phyloP scores from a whole-genome alignment of 2,329 filamentous ascomycete genomes.

The Claviceps purpurea region DNA sequence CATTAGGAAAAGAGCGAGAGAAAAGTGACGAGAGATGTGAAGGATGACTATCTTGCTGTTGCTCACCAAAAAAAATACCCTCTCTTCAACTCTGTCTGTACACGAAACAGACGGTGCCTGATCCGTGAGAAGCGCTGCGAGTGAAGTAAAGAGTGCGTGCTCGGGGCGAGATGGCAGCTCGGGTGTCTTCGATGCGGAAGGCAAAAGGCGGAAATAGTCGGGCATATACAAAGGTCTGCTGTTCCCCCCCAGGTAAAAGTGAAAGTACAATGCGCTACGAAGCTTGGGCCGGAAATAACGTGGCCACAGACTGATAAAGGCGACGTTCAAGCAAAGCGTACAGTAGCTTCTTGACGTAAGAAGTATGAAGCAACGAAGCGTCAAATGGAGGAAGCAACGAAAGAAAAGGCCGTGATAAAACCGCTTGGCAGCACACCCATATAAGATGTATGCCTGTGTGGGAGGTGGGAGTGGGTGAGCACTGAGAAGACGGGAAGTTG shows the following conservation, averaged over 20 bases:
- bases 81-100: too few relatives aligned
- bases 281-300: constrained; percentile 4
- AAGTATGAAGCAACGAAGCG: not conserved
- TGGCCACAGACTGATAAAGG: not conserved
- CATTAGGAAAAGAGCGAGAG: too few relatives aligned
- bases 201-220: not conserved
- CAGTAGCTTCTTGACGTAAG: not conserved
- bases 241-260: not conserved
- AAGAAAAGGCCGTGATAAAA: not conserved
- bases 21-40: too few relatives aligned
- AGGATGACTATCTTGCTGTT: too few relatives aligned
- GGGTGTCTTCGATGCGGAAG: not conserved
- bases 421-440: not conserved
- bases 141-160: not conserved
- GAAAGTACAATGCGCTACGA: not conserved
- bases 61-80: too few relatives aligned
- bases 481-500: not conserved
- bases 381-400: not conserved
- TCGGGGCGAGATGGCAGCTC: not conserved
- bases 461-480: not conserved
- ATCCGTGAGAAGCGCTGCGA: too few relatives aligned
- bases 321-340: not conserved
- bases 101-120: too few relatives aligned
- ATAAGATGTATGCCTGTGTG: not conserved
- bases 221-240: not conserved